A percentile compares a stretch with the other conserved stretches of the same genome.
These are phyloP conservation scores for Asterophora lycoperdoides DNA, from an alignment of 768 basidiomycete genomes.

Conservation along the genomic window DNA sequence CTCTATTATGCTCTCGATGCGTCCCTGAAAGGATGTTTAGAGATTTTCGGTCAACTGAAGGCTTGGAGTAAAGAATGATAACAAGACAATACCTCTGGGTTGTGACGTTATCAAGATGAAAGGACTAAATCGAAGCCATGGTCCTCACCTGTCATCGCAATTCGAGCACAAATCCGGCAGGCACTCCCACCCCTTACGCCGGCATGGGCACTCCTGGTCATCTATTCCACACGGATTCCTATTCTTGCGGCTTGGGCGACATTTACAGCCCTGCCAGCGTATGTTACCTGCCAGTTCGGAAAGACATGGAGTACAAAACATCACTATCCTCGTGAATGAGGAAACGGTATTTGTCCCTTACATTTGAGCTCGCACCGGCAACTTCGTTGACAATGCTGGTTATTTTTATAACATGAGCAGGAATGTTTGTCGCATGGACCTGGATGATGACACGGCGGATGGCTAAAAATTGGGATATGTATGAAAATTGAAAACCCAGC, in stretches of 20 bases:
- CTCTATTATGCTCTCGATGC: too few species aligned
- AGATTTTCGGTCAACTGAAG: too few species aligned
- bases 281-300: conserved; percentile 33
- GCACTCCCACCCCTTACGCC: conserved; percentile 37
- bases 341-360: conserved; percentile 16
- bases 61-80: neutral
- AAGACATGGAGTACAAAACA: neutral
- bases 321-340: neutral
- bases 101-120: too few species aligned
- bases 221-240: conserved; percentile 15
- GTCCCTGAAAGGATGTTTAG: too few species aligned
- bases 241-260: conserved; percentile 22
- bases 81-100: too few species aligned
- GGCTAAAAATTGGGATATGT: conserved; percentile 25
- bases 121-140: too few species aligned
- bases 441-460: conserved; percentile 39
- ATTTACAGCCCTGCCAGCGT: conserved; percentile 40
- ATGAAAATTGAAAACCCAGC: neutral
- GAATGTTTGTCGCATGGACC: conserved; percentile 39
- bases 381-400: conserved; percentile 40
- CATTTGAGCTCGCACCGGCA: conserved; percentile 39
- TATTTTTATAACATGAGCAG: conserved; percentile 38
- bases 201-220: conserved; percentile 34
- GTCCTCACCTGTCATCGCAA: conserved; percentile 39
- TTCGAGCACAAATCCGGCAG: conserved; percentile 45